Conservation (phyloP, 169 alveolate genomes). For the Plasmodium cynomolgi region DNA sequence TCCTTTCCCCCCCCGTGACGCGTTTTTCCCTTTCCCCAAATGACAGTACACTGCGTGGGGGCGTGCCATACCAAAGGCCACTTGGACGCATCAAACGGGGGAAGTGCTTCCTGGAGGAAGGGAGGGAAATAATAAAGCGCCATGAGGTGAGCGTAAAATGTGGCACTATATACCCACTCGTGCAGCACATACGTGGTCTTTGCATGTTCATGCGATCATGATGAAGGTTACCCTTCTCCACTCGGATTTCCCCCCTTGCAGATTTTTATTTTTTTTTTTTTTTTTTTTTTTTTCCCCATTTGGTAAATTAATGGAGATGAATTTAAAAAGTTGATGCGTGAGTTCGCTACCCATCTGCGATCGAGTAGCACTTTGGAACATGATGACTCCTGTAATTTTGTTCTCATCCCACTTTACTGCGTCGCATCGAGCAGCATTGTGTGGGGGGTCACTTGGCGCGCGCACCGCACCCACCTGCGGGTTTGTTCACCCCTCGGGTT, state of each 20-base stretch:
- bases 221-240: neutral
- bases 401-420: neutral
- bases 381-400: neutral
- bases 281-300: neutral
- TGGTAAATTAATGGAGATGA: neutral
- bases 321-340: neutral
- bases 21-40: neutral
- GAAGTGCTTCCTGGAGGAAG: neutral
- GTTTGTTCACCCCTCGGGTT: neutral
- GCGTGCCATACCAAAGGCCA: neutral
- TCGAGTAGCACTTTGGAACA: neutral
- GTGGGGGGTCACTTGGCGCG: neutral
- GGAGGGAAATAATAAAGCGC: neutral
- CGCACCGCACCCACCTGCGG: neutral
- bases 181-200: neutral
- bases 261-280: too few species aligned
- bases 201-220: neutral
- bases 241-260: neutral
- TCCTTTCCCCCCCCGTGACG: neutral
- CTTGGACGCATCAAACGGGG: neutral
- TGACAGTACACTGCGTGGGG: neutral
- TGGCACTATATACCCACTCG: neutral
- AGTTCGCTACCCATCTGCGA: neutral
- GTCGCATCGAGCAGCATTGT: neutral
- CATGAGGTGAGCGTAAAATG: neutral